phyloP scores from a whole-genome alignment of 2,329 filamentous ascomycete species.

The Conoideocrella luteorostrata region DNA sequence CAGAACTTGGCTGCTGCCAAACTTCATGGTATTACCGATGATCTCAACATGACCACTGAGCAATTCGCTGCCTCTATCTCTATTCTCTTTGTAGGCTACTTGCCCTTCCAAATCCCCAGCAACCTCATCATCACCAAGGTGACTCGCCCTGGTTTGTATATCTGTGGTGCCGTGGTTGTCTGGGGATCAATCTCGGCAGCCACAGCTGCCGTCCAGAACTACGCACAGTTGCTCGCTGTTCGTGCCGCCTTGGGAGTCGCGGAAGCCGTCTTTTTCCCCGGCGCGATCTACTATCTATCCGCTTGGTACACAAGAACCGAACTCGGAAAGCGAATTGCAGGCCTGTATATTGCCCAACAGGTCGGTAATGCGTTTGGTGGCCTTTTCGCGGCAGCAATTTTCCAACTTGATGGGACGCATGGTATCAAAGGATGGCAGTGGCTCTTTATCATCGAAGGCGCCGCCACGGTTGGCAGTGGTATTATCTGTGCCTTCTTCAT shows the following conservation, averaged over 20 bases:
- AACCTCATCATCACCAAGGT: conserved; percentile 45
- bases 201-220: conserved; percentile 40
- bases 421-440: conserved; percentile 56
- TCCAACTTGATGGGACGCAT: conserved; percentile 51
- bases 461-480: conserved; percentile 57
- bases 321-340: conserved; percentile 55
- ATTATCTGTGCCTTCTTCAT: conserved; percentile 49
- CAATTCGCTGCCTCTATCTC: conserved; percentile 12
- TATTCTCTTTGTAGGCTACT: conserved; percentile 44
- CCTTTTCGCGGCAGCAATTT: conserved; percentile 56
- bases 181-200: conserved; percentile 19
- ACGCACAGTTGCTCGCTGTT: conserved; percentile 24
- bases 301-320: conserved; percentile 67
- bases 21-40: conserved; percentile 31
- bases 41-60: conserved; percentile 40
- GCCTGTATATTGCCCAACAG: conserved; percentile 62
- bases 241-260: conserved; percentile 32
- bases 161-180: conserved; percentile 15
- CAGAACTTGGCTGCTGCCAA: conserved; percentile 25
- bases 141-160: conserved; percentile 14
- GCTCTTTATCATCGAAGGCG: conserved; percentile 53
- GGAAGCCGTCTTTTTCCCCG: conserved; percentile 40
- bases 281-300: conserved; percentile 56
- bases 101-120: conserved; percentile 44
- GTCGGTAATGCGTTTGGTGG: conserved; percentile 68